Conservation (phyloP, 2,329 filamentous ascomycete genomes). For the Colletotrichum sp. region DNA sequence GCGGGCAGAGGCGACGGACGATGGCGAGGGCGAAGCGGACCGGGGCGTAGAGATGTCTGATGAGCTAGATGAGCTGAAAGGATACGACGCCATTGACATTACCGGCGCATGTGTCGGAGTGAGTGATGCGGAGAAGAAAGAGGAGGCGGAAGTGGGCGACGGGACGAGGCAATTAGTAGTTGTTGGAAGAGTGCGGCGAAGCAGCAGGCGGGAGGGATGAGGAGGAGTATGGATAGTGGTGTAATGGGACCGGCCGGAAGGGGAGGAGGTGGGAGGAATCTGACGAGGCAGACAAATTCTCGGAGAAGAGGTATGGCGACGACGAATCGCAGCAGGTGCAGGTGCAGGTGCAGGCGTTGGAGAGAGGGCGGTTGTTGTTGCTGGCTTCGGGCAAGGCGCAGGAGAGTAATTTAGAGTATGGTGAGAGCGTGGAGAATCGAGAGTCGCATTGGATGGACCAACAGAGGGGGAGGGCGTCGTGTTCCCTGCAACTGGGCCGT, state of each 20-base stretch:
- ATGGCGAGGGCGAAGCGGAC: slow-evolving; percentile 55
- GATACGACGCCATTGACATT: slow-evolving; percentile 29
- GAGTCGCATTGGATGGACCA: slow-evolving; percentile 19
- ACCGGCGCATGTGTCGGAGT: slow-evolving; percentile 21
- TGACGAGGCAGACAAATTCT: not conserved
- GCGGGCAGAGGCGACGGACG: slow-evolving; percentile 50
- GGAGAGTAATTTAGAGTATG: slow-evolving; percentile 19
- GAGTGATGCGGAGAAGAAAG: slow-evolving; percentile 21
- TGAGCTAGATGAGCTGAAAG: slow-evolving; percentile 51
- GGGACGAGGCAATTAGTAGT: slow-evolving; percentile 21
- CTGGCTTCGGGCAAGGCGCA: slow-evolving; percentile 13
- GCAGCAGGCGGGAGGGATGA: not conserved
- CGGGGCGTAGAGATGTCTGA: slow-evolving; percentile 61
- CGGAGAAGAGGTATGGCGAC: not conserved
- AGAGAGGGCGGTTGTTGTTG: not conserved
- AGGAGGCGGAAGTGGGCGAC: slow-evolving; percentile 20
- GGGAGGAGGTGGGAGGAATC: not conserved
- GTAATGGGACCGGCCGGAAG: slow-evolving; percentile 19
- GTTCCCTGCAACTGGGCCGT: slow-evolving; percentile 22
- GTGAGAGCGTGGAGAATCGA: slow-evolving; percentile 18
- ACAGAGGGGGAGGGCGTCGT: slow-evolving; percentile 13
- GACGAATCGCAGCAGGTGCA: not conserved
- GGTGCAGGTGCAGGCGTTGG: not conserved
- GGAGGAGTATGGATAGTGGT: slow-evolving; percentile 7
- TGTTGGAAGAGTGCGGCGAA: slow-evolving; percentile 14